Conservation (phyloP, 257 asterid species). For the Solanum habrochaites region DNA sequence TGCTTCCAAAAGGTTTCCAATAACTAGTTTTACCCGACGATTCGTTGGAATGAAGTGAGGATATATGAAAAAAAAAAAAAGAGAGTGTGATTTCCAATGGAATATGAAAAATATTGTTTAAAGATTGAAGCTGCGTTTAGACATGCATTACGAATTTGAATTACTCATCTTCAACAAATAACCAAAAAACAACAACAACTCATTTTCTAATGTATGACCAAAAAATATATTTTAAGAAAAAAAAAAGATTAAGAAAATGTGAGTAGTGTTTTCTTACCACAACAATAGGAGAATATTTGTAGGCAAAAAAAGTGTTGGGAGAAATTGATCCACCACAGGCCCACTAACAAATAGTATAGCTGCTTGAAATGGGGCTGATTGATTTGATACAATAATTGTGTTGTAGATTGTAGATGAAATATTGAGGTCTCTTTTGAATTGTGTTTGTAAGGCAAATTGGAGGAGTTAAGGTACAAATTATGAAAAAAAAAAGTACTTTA, state of each 20-base stretch:
- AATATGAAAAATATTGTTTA: neutral
- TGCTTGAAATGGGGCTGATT: constrained; percentile 91
- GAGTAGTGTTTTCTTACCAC: constrained; percentile 26
- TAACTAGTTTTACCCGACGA: neutral
- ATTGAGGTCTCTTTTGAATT: constrained; percentile 71
- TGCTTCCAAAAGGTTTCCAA: neutral
- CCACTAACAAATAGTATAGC: constrained; percentile 66
- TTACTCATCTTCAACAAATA: neutral
- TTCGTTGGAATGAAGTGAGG: neutral
- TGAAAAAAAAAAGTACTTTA: neutral
- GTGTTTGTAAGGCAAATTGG: constrained; percentile 72
- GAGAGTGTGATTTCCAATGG: neutral
- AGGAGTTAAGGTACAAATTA: neutral
- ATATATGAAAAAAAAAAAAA: neutral
- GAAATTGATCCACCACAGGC: constrained; percentile 60
- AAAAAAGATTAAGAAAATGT: neutral
- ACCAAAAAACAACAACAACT: neutral
- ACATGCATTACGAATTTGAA: neutral
- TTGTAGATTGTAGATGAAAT: constrained; percentile 83
- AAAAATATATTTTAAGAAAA: too few species aligned
- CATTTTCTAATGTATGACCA: neutral
- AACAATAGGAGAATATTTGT: constrained; percentile 55
- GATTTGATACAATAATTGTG: constrained; percentile 72
- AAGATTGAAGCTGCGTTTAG: neutral
- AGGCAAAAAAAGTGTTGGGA: constrained; percentile 62